These are phyloP conservation scores for Hansenula lynferdii DNA, from an alignment of 1,139 yeast species.

Conservation along the genomic window DNA sequence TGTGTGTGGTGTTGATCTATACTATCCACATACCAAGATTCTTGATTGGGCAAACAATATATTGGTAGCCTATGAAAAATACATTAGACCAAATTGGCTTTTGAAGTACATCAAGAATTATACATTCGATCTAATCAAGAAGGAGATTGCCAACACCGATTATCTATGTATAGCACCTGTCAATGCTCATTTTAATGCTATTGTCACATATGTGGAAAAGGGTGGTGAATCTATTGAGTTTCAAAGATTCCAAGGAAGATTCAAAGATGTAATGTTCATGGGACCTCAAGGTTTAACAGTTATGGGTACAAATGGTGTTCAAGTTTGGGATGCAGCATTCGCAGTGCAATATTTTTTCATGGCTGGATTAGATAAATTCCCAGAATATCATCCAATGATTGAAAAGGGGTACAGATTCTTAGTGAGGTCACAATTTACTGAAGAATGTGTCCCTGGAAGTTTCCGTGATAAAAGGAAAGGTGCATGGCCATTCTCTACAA, in stretches of 20 bases:
- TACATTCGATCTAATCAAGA: constrained; percentile 61
- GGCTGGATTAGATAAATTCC: constrained; percentile 73
- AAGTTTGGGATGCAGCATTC: constrained; percentile 96
- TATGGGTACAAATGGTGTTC: constrained; percentile 98
- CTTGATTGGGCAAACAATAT: constrained; percentile 60
- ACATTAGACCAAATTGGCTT: constrained; percentile 72
- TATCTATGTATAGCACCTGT: constrained; percentile 92
- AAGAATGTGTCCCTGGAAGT: constrained; percentile 72
- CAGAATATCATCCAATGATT: constrained; percentile 61
- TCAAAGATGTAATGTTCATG: constrained; percentile 75
- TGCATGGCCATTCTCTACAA: constrained; percentile 97
- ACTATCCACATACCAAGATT: constrained; percentile 80
- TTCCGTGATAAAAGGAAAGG: constrained; percentile 83
- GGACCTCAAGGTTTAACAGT: constrained; percentile 90
- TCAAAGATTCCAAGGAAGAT: constrained; percentile 48
- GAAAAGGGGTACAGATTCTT: constrained; percentile 65
- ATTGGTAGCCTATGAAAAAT: constrained; percentile 61
- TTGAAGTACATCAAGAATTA: constrained; percentile 45
- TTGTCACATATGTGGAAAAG: constrained; percentile 64
- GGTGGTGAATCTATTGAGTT: constrained; percentile 67
- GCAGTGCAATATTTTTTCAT: constrained; percentile 76
- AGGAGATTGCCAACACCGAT: constrained; percentile 77
- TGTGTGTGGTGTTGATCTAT: constrained; percentile 89
- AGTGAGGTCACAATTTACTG: constrained; percentile 78
- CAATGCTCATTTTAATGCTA: constrained; percentile 76